Evolutionary conservation across 805 yeast genomes (phyloP).

Genomic region (Kuraishia molischiana): DNA sequence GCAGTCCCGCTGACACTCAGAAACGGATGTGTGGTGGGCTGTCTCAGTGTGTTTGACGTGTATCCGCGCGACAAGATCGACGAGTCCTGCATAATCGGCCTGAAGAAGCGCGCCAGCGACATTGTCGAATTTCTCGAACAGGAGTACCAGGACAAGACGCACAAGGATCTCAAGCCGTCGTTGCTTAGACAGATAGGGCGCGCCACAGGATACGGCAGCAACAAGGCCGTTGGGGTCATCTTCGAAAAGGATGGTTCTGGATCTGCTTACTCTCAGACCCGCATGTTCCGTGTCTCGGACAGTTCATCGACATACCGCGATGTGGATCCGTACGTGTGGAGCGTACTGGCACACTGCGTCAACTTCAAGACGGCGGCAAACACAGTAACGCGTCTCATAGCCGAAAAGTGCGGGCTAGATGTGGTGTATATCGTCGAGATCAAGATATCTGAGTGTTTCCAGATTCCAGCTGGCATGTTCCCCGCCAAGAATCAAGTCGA

Average conservation of each 20-base stretch:
- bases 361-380: conserved; percentile 35
- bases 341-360: conserved; percentile 22
- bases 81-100: conserved; percentile 20
- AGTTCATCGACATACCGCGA: conserved; percentile 15
- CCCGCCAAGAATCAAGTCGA: conserved; percentile 35
- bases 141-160: conserved; percentile 12
- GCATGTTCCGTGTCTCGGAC: conserved; percentile 30
- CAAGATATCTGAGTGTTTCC: conserved; percentile 35
- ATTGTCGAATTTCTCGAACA: conserved; percentile 30
- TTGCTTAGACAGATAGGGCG: conserved; percentile 38
- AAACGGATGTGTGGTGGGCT: conserved; percentile 41
- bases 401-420: conserved; percentile 24
- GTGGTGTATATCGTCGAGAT: conserved; percentile 43
- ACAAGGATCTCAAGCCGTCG: not conserved
- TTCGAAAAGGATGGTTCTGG: conserved; percentile 62
- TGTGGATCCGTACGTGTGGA: conserved; percentile 25
- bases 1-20: conserved; percentile 47
- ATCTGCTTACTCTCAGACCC: conserved; percentile 43
- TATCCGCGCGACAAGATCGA: conserved; percentile 27
- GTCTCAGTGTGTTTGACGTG: conserved; percentile 47
- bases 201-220: conserved; percentile 38
- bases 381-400: conserved; percentile 26
- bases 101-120: conserved; percentile 29
- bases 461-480: conserved; percentile 29
- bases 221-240: conserved; percentile 24